phyloP scores from a whole-genome alignment of 116 monocot species.

The Trichopus zeylanicus region DNA sequence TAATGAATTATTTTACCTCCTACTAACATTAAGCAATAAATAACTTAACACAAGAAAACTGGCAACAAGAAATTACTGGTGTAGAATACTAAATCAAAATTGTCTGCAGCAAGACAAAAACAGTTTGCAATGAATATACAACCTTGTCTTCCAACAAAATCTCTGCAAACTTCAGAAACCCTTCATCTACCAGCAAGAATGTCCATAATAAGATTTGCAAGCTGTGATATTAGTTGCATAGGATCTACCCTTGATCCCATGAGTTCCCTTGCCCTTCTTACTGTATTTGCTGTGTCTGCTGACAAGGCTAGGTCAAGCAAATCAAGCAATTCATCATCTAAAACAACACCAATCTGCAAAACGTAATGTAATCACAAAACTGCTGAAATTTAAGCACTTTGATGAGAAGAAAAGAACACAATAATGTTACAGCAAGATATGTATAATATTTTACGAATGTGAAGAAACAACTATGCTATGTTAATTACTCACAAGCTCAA shows the following conservation, averaged over 20 bases:
- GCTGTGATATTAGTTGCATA: constrained; percentile 82
- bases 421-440: not conserved
- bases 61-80: not conserved
- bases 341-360: constrained; percentile 78
- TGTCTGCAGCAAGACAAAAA: not conserved
- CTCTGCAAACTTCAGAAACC: constrained; percentile 38
- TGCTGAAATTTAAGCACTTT: not conserved
- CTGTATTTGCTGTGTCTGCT: constrained; percentile 80
- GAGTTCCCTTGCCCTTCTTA: constrained; percentile 79
- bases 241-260: constrained; percentile 89
- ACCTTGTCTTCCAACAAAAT: constrained; percentile 43
- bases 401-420: constrained; percentile 6
- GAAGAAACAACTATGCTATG: not conserved
- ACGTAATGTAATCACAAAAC: not conserved
- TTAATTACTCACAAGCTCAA: constrained; percentile 78
- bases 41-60: no score
- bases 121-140: constrained; percentile 27
- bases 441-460: not conserved
- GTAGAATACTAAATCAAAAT: not conserved
- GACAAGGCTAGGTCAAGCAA: constrained; percentile 82
- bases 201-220: constrained; percentile 98
- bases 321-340: constrained; percentile 82
- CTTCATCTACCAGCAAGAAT: constrained; percentile 71
- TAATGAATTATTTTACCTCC: no score
- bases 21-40: no score